Evolutionary conservation across 768 basidiomycete species (phyloP).

Genomic region (Russula virescens): DNA sequence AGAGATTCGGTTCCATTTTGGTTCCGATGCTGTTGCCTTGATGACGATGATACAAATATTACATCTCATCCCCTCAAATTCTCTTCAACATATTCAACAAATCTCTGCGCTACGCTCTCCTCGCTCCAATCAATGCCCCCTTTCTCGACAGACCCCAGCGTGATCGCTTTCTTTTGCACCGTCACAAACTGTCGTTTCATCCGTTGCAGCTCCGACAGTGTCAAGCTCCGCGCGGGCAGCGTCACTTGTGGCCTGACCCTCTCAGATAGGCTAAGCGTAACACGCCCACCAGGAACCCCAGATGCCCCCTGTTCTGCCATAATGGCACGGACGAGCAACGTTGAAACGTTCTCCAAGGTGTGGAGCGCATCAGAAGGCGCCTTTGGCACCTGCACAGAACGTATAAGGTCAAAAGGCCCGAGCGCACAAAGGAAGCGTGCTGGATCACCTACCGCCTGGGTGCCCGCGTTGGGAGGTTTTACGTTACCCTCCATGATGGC

Average conservation of each 20-base stretch:
- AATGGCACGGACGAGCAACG: constrained; percentile 64
- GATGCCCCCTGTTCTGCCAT: constrained; percentile 56
- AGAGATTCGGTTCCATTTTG: not conserved
- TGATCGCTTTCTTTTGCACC: constrained; percentile 85
- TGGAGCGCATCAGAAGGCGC: constrained; percentile 87
- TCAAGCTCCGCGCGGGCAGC: constrained; percentile 66
- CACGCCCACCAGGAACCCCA: constrained; percentile 46
- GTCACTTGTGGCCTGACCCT: constrained; percentile 43
- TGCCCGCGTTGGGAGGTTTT: constrained; percentile 86
- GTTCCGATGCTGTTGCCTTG: not conserved
- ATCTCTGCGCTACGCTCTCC: constrained; percentile 61
- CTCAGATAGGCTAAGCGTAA: constrained; percentile 42
- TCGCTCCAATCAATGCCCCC: constrained; percentile 75
- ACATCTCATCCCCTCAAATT: constrained; percentile 34
- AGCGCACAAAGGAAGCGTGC: not conserved
- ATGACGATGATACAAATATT: not conserved
- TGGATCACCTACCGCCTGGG: constrained; percentile 51
- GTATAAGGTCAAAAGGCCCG: not conserved
- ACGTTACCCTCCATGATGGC: constrained; percentile 72
- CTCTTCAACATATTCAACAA: constrained; percentile 67
- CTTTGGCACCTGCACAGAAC: constrained; percentile 53
- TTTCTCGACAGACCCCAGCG: constrained; percentile 72
- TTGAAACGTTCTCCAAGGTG: constrained; percentile 73
- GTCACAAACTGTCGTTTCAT: constrained; percentile 88
- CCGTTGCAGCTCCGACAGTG: constrained; percentile 83